Evolutionary conservation across 805 yeast species (phyloP), one percentile per base, ranked within the genome.

Genomic region (Candida germanica): DNA sequence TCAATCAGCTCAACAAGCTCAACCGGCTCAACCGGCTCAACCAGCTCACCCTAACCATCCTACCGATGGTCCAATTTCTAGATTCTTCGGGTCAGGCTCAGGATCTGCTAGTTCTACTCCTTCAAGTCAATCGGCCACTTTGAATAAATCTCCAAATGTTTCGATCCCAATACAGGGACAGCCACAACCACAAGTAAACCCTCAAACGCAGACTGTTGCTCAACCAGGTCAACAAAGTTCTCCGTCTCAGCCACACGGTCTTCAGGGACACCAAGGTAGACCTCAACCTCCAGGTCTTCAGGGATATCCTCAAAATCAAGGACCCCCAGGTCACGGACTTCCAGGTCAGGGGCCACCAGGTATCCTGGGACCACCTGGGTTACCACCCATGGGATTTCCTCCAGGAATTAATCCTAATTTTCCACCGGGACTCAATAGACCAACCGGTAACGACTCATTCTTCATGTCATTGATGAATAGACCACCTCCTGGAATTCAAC

Each of bases 381-480:
- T 35, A 28, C 31, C 31, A n/a, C 29, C 33, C 25, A 30, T 15
- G 33, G 36, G 36, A 22, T 28, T 33, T 18, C 45, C 44, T 15
- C 46, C 40, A 3, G 40, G 42, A 7, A 17, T 36, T 7, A 15
- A 15, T 12, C 37, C 37, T 14, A 15, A 15, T 6, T 25, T 25
- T 11, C 27, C 27, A n/a, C 27, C 27, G 12, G 22, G n/a, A 12
- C 14, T 5, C 6, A 11, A n/a, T n/a, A 13, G 5, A 7, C 37
- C 37, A 10, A 27, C 38, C 17, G 35, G 31, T n/a, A 60, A 64
- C 44, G 76, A 72, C 40, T 51, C 65, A 11, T 75, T 75, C 42
- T 71, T 75, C 47, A 61, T 68, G 57, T 66, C 78, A 4, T 53
- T 75, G 36, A 51, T 75, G 43, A 59, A 39, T 25, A 64, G 38